Evolutionary conservation across 164 flowering plant species (phyloP), one percentile per base, ranked within the genome.

Genomic region (Tinospora cordifolia): DNA sequence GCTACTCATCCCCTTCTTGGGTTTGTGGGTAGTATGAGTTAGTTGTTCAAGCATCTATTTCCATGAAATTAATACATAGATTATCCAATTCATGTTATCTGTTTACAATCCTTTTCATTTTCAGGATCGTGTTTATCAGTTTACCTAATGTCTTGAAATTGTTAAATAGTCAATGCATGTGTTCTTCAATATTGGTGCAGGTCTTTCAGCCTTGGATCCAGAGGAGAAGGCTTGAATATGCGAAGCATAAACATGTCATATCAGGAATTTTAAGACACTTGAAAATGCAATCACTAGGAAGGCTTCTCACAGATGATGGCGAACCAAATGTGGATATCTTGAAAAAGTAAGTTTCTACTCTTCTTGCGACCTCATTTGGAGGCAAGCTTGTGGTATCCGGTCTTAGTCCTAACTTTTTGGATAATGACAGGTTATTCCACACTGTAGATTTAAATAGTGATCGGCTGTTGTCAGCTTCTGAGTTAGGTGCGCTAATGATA

Each of bases 131-230:
- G 60, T 19, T n/a, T n/a, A 54, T 54, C 21, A 19, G 6, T 54
- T 54, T n/a, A n/a, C 21, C 8, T 54, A 7, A 54, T 54, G 60
- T 21, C 60, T 54, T 54, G 60, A 54, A 24, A 54, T 54, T 54
- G n/a, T 54, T 24, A 8, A 3, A 5, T 54, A 17, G 21, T 54
- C 22, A 54, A 19, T 54, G 6, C 6, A 19, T 17, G 22, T 39
- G 9, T 25, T 38, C 64, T 63, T 68, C n/a, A 47, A 36, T 40
- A 39, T 13, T 68, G n/a, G 17, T 79, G 72, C 75, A 84, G 86
- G 72, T 83, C 27, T 78, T 78, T 59, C 87, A 83, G 66, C 86
- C 87, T 57, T 74, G 79, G 83, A 74, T 84, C 17, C 87, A 84
- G 40, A 72, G 44, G 69, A 76, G 86, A 70, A 68, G 67, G 65